phyloP scores from a whole-genome alignment of 2,329 filamentous ascomycete species.

The Sporothrix schenckii region DNA sequence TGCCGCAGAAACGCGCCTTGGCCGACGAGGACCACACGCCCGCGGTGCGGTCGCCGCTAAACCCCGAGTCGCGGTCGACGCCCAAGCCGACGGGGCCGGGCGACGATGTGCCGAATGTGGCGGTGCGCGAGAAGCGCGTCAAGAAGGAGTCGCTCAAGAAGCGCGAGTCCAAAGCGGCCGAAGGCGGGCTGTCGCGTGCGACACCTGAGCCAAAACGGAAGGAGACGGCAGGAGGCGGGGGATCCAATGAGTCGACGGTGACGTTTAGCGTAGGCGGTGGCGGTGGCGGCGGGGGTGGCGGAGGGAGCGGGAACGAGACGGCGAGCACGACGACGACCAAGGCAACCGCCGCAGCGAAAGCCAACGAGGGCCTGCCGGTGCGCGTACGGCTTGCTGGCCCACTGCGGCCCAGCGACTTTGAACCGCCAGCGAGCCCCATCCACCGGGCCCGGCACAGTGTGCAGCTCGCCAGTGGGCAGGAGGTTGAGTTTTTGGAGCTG shows the following conservation, averaged over 20 bases:
- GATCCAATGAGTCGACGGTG: neutral
- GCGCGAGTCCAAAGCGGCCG: conserved; percentile 61
- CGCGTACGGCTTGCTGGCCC: conserved; percentile 64
- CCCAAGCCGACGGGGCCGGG: conserved; percentile 46
- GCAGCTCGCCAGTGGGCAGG: conserved; percentile 52
- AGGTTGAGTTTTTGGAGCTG: conserved; percentile 63
- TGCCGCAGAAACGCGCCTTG: conserved; percentile 67
- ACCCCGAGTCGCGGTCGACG: conserved; percentile 56
- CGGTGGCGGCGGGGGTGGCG: neutral
- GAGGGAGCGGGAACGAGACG: conserved; percentile 12
- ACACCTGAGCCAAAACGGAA: conserved; percentile 60
- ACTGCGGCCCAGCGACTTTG: conserved; percentile 64
- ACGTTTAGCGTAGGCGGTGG: neutral
- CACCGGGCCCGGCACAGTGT: conserved; percentile 61
- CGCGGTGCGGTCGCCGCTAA: conserved; percentile 72
- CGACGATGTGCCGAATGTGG: conserved; percentile 42
- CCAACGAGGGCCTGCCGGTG: conserved; percentile 55
- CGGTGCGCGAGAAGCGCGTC: conserved; percentile 54
- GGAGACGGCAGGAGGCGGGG: conserved; percentile 41
- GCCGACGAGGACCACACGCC: conserved; percentile 69
- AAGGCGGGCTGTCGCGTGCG: conserved; percentile 53
- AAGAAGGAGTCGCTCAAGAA: conserved; percentile 72
- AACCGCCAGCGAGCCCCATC: conserved; percentile 59
- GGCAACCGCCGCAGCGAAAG: neutral
- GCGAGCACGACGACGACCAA: conserved; percentile 5